Conservation (phyloP, 164 flowering plant species). For the Vitis rotundifolia region DNA sequence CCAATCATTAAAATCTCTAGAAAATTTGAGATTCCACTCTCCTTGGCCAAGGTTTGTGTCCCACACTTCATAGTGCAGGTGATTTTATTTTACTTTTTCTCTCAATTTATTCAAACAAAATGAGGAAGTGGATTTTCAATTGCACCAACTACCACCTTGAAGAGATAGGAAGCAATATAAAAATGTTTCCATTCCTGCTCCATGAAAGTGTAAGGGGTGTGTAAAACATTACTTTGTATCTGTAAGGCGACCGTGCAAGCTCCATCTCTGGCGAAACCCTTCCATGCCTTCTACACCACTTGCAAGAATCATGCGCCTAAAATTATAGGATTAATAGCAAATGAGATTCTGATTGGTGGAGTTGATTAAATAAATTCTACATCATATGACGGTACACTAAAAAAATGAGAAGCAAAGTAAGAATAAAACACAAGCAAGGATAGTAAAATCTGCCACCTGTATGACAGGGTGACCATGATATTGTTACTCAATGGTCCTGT, state of each 20-base stretch:
- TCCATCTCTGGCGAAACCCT: constrained; percentile 94
- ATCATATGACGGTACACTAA: not conserved
- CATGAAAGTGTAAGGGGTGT: not conserved
- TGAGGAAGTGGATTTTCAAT: not conserved
- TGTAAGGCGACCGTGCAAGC: constrained; percentile 85
- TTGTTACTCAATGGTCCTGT: no score
- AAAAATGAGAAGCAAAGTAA: not conserved
- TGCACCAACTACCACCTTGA: not conserved
- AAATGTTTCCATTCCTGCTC: not conserved
- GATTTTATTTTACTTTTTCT: not conserved
- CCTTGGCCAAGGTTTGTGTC: no score
- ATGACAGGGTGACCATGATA: no score
- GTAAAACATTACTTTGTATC: constrained; percentile 66
- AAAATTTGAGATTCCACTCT: no score
- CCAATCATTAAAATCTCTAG: no score
- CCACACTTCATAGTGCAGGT: no score
- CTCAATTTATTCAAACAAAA: not conserved
- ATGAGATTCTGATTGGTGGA: not conserved
- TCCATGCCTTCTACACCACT: constrained; percentile 85
- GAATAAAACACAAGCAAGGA: not conserved
- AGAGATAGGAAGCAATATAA: no score
- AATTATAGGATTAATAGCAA: not conserved
- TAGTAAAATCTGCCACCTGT: not conserved
- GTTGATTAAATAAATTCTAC: no score
- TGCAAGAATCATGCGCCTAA: constrained; percentile 87